Base-by-base conservation (phyloP, 2,329 filamentous ascomycete species). In the Ophiostoma quercus region DNA sequence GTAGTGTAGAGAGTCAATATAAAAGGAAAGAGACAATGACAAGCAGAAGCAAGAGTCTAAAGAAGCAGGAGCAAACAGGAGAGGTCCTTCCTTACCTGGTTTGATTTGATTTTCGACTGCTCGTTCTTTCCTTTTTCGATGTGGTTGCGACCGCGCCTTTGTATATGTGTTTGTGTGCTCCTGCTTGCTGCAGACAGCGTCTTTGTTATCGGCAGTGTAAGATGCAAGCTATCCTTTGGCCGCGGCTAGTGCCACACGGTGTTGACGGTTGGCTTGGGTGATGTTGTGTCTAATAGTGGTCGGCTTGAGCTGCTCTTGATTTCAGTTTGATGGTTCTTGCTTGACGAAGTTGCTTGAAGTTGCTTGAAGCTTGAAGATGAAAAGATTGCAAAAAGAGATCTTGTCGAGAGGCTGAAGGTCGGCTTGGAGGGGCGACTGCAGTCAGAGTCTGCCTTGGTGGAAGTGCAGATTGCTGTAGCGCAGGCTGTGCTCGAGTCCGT, bases 191-290 rank as follows among this genome's bases (percentile, higher is more conserved):
- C 51, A 25, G 51, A 22, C 4, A n/a, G 9, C 7, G 51, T 57
- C 51, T 57, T 57, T 57, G 51, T 57, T 25, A 57, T 57, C 51
- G 51, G n/a, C 51, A 12, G 22, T 57, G 16, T 25, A 3, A 11
- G 51, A 47, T 29, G 51, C 22, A 57, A 57, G 51, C 51, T 11
- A 25, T 57, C 51, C 11, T n/a, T 3, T 6, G 51, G 51, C 51
- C 51, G 51, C 51, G 19, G 43, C 51, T 54, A 57, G 51, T 57
- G 51, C n/a, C 51, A 57, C 51, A 57, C 22, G 51, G 51, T 29
- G 39, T 41, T 41, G 9, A 12, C 39, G 11, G 11, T 41, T 41
- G 39, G 11, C 39, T 41, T 41, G 39, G 39, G 1, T 41, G 39
- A 12, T 14, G 39, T 22, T 57, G 51, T 8, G 51, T 57, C 29